Percentiles rank a stretch among this genome's conserved stretches.
Conservation (phyloP, 352 stramenopile species). For the Globisporangium paroecandrum region DNA sequence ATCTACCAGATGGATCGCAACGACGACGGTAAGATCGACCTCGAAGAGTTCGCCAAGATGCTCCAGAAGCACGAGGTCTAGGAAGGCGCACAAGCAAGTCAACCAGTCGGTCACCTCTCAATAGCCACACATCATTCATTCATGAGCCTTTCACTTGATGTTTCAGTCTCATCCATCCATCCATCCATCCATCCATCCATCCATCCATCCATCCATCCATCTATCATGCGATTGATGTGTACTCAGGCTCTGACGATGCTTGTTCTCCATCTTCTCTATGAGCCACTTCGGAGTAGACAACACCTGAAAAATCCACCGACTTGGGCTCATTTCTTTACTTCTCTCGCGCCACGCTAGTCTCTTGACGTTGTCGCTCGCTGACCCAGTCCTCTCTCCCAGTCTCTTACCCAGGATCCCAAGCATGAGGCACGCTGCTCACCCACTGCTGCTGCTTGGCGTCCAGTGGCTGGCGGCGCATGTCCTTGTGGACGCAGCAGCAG, state of each 20-base stretch:
- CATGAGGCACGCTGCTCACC: background rate
- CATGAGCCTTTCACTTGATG: background rate
- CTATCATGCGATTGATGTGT: conserved; percentile 3
- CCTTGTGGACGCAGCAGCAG: background rate
- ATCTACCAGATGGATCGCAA: conserved; percentile 77
- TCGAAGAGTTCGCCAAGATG: conserved; percentile 73
- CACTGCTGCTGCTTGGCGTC: background rate
- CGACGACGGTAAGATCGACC: conserved; percentile 69
- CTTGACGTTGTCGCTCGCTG: background rate
- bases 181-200: conserved; percentile 13
- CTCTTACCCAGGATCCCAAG: background rate
- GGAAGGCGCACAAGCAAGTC: conserved; percentile 6
- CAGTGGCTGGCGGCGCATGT: background rate
- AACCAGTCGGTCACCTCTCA: background rate
- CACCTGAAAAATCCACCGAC: background rate
- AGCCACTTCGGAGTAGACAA: background rate
- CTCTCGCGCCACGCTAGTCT: background rate
- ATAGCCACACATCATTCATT: conserved; percentile 5
- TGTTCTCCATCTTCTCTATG: conserved; percentile 18
- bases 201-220: conserved; percentile 13
- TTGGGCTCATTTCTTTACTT: conserved; percentile 6
- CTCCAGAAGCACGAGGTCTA: conserved; percentile 65
- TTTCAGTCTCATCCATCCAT: background rate
- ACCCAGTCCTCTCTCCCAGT: background rate
- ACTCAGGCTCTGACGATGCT: conserved; percentile 10